Base-by-base conservation (phyloP, 2,329 filamentous ascomycete species). In the Trichoderma asperellum region DNA sequence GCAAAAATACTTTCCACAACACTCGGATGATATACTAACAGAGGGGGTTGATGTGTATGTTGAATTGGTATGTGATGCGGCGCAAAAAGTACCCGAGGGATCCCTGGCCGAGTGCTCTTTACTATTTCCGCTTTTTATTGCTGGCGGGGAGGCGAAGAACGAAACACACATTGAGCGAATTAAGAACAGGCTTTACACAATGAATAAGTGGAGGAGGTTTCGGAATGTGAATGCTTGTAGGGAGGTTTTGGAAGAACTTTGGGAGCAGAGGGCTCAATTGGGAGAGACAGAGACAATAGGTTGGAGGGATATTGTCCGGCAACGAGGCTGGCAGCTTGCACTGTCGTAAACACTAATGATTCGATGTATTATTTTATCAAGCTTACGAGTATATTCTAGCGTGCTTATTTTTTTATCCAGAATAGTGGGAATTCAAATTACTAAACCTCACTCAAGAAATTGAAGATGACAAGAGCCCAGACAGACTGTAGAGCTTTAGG, bases 241-340 rank as follows among this genome's bases (percentile, higher is more conserved):
- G 35, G 49, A 56, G 18, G 35, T 64, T 21, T 43, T 64, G 52
- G 61, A 64, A 12, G 61, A 64, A 12, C 29, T 64, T 18, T 64
- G 61, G 61, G 5, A 18, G 34, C 53, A 56, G 8, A 64, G 49
- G 49, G 11, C 2, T 24, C n/a, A 34, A 29, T 18, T 18, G 5
- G 4, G 7, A 4, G 34, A 21, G 11, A 14, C 34, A 2, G 49
- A 64, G 18, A 56, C 16, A 27, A 16, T 64, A 4, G 52, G 55
- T 24, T 64, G 61, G 61, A 56, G 49, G 49, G 61, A 64, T 43
- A 12, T 64, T 18, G 49, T 64, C 27, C 35, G 49, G 27, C 35
- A 32, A 43, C 34, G 61, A 4, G 34, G 49, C 6, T 64, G 61
- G 61, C 34, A 64, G 35, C 61, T 64, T 11, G 61, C 61, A 6